phyloP scores from a whole-genome alignment of 2,329 filamentous ascomycete genomes.

The Paracorniculantispora psalliotae region DNA sequence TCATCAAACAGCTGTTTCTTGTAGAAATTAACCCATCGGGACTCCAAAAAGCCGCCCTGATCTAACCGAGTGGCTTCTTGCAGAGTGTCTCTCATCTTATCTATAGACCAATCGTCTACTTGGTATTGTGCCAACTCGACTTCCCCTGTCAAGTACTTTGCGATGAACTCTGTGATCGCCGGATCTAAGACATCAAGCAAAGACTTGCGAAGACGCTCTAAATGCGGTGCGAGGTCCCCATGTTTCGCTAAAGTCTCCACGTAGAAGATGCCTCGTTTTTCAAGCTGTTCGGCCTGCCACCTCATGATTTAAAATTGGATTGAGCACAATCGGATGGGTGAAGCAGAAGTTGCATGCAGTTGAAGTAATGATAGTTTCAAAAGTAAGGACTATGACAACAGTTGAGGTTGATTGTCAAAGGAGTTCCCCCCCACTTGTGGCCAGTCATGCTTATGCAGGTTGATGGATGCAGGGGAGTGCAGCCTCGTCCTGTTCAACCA shows the following conservation, averaged over 20 bases:
- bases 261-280: background rate
- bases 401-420: background rate
- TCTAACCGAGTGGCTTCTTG: no score
- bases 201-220: constrained; percentile 11
- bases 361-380: no score
- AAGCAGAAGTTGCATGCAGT: no score
- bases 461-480: no score
- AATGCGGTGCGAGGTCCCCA: constrained; percentile 12
- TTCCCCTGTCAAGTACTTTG: no score
- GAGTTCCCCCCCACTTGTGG: background rate
- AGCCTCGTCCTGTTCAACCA: background rate
- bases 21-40: constrained; percentile 18
- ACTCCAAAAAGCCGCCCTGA: no score
- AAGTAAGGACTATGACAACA: background rate
- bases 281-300: background rate
- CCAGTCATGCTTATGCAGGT: background rate
- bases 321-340: no score
- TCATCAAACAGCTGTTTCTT: constrained; percentile 9
- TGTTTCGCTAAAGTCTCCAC: background rate
- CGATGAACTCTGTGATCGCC: no score
- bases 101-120: no score
- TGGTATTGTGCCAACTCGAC: no score
- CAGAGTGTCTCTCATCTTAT: no score
- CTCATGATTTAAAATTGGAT: background rate
- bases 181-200: no score